Base-by-base conservation (phyloP, 768 basidiomycete species). In the Rhizopogon vinicolor region DNA sequence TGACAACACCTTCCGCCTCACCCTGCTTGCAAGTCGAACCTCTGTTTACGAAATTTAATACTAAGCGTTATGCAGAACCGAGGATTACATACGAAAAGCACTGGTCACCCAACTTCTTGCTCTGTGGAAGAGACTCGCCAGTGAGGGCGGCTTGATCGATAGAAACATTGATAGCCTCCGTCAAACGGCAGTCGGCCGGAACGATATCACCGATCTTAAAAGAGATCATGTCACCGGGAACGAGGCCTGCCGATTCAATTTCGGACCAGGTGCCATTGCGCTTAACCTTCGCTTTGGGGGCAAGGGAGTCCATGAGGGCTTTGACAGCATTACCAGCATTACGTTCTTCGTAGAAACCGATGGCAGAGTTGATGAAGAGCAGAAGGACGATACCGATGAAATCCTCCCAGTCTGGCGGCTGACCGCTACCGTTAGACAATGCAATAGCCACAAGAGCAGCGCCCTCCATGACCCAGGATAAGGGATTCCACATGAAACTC, bases 141-240 rank as follows among this genome's bases (percentile, higher is more conserved):
- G 96, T 98, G 43, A 98, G 84, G 54, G 95, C 96, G 59, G 96
- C 96, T 78, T 98, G 95, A 72, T 98, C 96, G 67, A 98, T 98
- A 39, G 93, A 96, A 40, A 98, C 91, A 75, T 98, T 97, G 83
- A 98, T 85, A 52, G 95, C 86, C 70, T 98, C 96, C 7, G 87
- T 89, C 56, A 98, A 87, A 81, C 95, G 93, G 74, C 95, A 97
- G 68, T 98, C 96, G 58, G 94, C 95, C 52, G 96, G 93, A 56
- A 98, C 96, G 60, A 98, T 91, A 66, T 98, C 96, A 77, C 96
- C 96, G 72, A 98, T 98, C 77, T 98, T 98, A 92, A 98, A 98
- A 3, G 93, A 79, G 57, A 98, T 76, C 81, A 97, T 89, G 67
- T 98, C 96, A 68, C 95, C 96, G 49, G 96, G 96, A 37, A 97